A percentile compares a stretch with the other conserved stretches of the same genome.
phyloP scores from a whole-genome alignment of 306 rosid genomes.

The Vicia sativa region DNA sequence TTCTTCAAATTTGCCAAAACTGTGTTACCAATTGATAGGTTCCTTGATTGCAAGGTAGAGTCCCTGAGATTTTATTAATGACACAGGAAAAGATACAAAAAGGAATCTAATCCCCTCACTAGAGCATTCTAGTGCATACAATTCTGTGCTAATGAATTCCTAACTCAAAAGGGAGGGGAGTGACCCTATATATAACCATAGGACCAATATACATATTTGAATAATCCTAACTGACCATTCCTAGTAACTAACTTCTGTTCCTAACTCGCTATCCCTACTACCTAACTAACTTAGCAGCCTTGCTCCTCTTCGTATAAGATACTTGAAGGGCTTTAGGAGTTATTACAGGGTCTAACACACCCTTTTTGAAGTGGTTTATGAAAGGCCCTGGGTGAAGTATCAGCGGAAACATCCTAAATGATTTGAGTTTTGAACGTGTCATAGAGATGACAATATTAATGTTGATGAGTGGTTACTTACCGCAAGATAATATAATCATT shows the following conservation, averaged over 20 bases:
- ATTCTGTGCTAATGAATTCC: not conserved
- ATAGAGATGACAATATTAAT: not conserved
- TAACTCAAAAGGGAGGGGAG: not conserved
- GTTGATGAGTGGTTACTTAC: not conserved
- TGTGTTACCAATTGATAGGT: too few species aligned
- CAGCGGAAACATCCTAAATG: not conserved
- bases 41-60: too few species aligned
- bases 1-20: too few species aligned
- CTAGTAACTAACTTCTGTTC: not conserved
- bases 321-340: not conserved
- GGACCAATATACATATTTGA: not conserved
- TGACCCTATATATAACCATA: not conserved
- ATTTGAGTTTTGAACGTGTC: not conserved
- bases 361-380: not conserved
- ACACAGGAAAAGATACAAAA: too few species aligned
- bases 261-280: not conserved
- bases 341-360: not conserved
- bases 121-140: too few species aligned
- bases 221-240: not conserved
- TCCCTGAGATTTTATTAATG: too few species aligned
- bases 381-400: not conserved
- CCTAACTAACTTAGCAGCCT: not conserved
- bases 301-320: not conserved
- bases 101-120: too few species aligned
- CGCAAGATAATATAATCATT: not conserved